Evolutionary conservation across 371 early-diverging fungal genomes (phyloP).

Genomic region (Lichtheimia ornata): DNA sequence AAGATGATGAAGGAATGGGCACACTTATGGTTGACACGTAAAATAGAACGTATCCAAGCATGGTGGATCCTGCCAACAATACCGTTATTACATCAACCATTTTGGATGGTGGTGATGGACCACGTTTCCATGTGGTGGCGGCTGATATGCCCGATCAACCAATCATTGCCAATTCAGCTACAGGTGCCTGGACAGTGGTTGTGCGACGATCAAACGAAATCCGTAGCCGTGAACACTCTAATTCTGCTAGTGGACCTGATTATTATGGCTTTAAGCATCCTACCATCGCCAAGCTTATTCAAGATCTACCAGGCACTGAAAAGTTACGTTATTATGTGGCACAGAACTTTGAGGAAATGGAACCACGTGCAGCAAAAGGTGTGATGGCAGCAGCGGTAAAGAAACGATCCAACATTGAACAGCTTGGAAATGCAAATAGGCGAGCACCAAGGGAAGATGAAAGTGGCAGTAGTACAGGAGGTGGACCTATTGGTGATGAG

Average conservation of each 20-base stretch:
- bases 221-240: slow-evolving; percentile 76
- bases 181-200: slow-evolving; percentile 90
- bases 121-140: slow-evolving; percentile 76
- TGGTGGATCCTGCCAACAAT: slow-evolving; percentile 61
- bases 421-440: slow-evolving; percentile 42
- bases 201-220: slow-evolving; percentile 78
- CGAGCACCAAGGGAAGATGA: slow-evolving; percentile 23
- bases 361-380: slow-evolving; percentile 48
- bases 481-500: too few species aligned
- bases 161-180: slow-evolving; percentile 77
- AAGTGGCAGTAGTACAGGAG: slow-evolving; percentile 5
- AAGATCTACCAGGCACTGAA: slow-evolving; percentile 79
- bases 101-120: slow-evolving; percentile 76
- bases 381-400: slow-evolving; percentile 53
- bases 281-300: slow-evolving; percentile 87
- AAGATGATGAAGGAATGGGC: neutral
- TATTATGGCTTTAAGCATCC: slow-evolving; percentile 90
- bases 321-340: slow-evolving; percentile 71
- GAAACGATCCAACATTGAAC: slow-evolving; percentile 46
- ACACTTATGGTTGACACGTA: neutral
- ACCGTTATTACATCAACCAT: slow-evolving; percentile 77
- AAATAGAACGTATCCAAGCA: slow-evolving; percentile 69
- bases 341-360: slow-evolving; percentile 68
- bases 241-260: slow-evolving; percentile 88
- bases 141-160: slow-evolving; percentile 67